Evolutionary conservation across 164 flowering plant species (phyloP).

Genomic region (Chimonanthus salicifolius): DNA sequence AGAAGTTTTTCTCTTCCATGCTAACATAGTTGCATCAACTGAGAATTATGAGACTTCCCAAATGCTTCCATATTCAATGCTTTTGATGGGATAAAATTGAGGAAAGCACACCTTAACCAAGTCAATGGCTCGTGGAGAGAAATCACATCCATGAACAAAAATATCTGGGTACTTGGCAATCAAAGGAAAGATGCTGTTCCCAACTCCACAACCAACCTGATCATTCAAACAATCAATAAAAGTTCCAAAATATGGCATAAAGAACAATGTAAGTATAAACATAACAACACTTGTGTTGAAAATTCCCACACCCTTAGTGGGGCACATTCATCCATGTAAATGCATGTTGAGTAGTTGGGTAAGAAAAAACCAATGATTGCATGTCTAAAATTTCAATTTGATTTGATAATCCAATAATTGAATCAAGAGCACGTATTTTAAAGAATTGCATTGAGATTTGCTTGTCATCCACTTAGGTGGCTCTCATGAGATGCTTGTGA

Average conservation of each 20-base stretch:
- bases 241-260: neutral
- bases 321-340: too few relatives aligned
- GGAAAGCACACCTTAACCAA: conserved; percentile 71
- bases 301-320: too few relatives aligned
- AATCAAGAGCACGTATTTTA: too few relatives aligned
- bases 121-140: conserved; percentile 83
- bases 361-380: too few relatives aligned
- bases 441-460: too few relatives aligned
- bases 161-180: conserved; percentile 63
- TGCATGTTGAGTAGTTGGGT: too few relatives aligned
- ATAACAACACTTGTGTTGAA: neutral
- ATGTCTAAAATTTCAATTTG: too few relatives aligned
- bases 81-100: neutral
- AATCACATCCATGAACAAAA: conserved; percentile 90
- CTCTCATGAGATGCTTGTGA: too few relatives aligned
- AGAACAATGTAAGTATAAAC: neutral
- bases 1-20: neutral
- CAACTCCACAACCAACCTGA: conserved; percentile 99
- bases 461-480: too few relatives aligned
- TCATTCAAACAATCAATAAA: neutral
- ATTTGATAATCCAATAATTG: too few relatives aligned
- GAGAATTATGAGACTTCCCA: neutral
- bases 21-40: neutral
- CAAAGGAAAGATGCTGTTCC: conserved; percentile 88
- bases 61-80: neutral